Base-by-base conservation (phyloP, 2,329 filamentous ascomycete genomes). In the Colletotrichum trifolii region DNA sequence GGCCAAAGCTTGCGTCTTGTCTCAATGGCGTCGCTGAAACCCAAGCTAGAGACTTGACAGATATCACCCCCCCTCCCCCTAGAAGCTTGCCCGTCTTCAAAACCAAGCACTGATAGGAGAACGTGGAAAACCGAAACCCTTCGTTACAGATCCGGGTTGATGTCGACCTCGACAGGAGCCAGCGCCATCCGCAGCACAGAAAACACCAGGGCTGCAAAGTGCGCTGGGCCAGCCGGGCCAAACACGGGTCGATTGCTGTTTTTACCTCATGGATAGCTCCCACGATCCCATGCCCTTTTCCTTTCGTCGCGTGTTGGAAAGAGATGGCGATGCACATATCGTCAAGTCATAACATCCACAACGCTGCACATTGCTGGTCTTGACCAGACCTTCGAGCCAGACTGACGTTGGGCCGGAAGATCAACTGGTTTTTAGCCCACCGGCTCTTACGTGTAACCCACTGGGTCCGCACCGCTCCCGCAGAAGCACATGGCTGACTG, bases 171-270 rank as follows among this genome's bases (percentile, higher is more conserved):
- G 17, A 61, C 25, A 25, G 25, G 34, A 55, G 40, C 17, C 33
- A 55, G 54, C 38, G 4, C 38, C 9, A 42, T 42, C 45, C 55
- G 61, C 40, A 50, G 61, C 57, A 64, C 35, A 49, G 38, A 43
- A 12, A n/a, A 10, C 45, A 38, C 39, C 25, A 12, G 49, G 39
- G 39, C 57, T 47, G 39, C 15, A 61, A 43, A 35, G 49, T 55
- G 49, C 56, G 39, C 57, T 61, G 57, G 57, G 61, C 50, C 34
- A 55, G 57, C 57, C 48, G 39, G 43, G 58, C 36, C 39, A 64
- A 50, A 64, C 57, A 64, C 61, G 45, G 50, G 55, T 61, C 61
- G 25, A 45, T 25, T 43, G 61, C 50, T 53, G 61, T 46, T 17
- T 38, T 38, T 46, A 34, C 38, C 34, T 55, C 50, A 49, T 64